phyloP scores from a whole-genome alignment of 306 rosid species.

The Trifolium subterraneum region DNA sequence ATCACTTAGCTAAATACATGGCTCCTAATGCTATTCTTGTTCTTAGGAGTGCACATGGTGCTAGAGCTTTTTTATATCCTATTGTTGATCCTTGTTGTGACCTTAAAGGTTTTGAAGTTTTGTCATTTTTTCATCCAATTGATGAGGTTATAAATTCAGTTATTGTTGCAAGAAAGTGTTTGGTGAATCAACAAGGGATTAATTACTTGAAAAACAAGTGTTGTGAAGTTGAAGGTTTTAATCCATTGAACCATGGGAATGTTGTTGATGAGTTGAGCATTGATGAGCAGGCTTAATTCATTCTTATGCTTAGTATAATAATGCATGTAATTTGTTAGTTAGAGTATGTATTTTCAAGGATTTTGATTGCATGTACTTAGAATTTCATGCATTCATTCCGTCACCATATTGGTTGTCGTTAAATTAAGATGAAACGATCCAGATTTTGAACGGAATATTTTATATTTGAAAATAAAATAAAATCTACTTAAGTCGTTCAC shows the following conservation, averaged over 20 bases:
- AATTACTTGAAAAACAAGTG: conserved; percentile 37
- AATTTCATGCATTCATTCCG: too few relatives aligned
- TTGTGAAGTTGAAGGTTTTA: conserved; percentile 38
- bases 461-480: too few relatives aligned
- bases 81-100: conserved; percentile 61
- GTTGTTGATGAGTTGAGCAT: conserved; percentile 39
- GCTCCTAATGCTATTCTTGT: conserved; percentile 63
- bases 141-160: conserved; percentile 78
- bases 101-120: conserved; percentile 68
- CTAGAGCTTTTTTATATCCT: conserved; percentile 73
- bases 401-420: too few relatives aligned
- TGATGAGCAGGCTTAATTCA: conserved; percentile 29
- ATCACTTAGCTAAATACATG: conserved; percentile 69
- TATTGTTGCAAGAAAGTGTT: conserved; percentile 57
- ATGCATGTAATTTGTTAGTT: background rate
- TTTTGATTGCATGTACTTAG: too few relatives aligned
- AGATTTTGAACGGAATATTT: too few relatives aligned
- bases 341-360: background rate
- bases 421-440: too few relatives aligned
- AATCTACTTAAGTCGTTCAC: too few relatives aligned
- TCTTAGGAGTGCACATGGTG: conserved; percentile 83
- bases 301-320: background rate
- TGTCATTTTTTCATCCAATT: conserved; percentile 73
- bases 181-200: conserved; percentile 35
- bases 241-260: conserved; percentile 36